phyloP scores from a whole-genome alignment of 2,329 filamentous ascomycete genomes.

The Xylariaceae sp. region DNA sequence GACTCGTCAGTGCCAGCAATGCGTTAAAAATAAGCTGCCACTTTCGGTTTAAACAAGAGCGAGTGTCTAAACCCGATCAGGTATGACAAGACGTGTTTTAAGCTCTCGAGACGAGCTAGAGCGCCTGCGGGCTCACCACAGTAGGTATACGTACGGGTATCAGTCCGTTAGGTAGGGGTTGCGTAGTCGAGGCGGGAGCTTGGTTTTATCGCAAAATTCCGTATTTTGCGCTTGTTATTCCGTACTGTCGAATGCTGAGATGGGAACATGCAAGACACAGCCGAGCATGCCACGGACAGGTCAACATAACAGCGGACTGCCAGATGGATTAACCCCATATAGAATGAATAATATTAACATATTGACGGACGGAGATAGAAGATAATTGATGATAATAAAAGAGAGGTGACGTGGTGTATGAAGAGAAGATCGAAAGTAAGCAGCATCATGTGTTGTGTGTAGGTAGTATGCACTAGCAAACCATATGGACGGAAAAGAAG shows the following conservation, averaged over 20 bases:
- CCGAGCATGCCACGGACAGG: slow-evolving; percentile 12
- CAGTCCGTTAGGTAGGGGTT: slow-evolving; percentile 1
- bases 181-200: too few relatives aligned
- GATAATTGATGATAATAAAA: not conserved
- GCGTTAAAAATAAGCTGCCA: slow-evolving; percentile 16
- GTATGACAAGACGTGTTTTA: slow-evolving; percentile 19
- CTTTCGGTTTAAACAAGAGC: not conserved
- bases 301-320: too few relatives aligned
- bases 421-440: not conserved
- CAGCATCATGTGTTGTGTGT: too few relatives aligned
- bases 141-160: slow-evolving; percentile 1
- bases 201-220: not conserved
- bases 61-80: slow-evolving; percentile 18
- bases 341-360: slow-evolving; percentile 7
- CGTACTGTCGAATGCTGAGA: not conserved
- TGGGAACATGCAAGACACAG: slow-evolving; percentile 20
- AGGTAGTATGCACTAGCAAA: not conserved
- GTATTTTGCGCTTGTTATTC: not conserved
- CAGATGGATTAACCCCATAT: too few relatives aligned
- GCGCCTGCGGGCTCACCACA: not conserved
- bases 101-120: not conserved
- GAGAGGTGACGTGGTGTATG: not conserved
- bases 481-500: not conserved
- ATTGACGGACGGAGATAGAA: slow-evolving; percentile 7
- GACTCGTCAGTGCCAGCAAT: slow-evolving; percentile 11